Evolutionary conservation across 768 basidiomycete genomes (phyloP), one percentile per base, ranked within the genome.

Genomic region (Sistotremastrum suecicum): DNA sequence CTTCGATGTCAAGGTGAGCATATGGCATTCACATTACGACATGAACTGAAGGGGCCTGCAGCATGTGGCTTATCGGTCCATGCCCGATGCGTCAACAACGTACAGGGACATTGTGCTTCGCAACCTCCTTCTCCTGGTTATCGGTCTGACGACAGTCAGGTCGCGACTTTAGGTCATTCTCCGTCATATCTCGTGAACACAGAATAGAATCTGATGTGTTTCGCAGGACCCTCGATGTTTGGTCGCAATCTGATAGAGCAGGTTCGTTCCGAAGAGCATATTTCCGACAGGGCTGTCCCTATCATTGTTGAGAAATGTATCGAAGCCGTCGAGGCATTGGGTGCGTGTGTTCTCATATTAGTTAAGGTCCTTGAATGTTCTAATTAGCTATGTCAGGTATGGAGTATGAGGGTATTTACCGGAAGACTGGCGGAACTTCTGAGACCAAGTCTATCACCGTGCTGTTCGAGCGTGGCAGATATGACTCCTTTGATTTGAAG

Each of bases 361-460:
- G 3, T 37, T 10, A 11, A 33, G 6, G 30, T 20, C 29, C n/a
- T 31, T 48, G 32, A 40, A 42, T 10, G 39, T 45, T 33, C 41
- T 54, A 35, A 32, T 10, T 55, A 32, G 51, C 8, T 30, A 31
- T 32, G 32, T 43, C 43, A 87, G 92, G 86, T 4, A 72, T 97
- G 65, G 89, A 95, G 48, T 91, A 91, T 56, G 95, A 99, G 61
- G 95, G 95, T 7, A 89, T 99, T 51, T 99, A 99, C 62, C 88
- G 95, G 51, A 99, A 99, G 67, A 89, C 83, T 0, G 95, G 95
- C 32, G 95, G 95, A 3, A 80, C 85, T 31, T 75, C 84, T 2
- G 92, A 92, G 56, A 84, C 88, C 34, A 94, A 94, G 66, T 72
- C 72, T 44, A 97, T 99, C 63, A 91, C 88, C 0, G 86, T 92